These are phyloP conservation scores for Acer negundo DNA, from an alignment of 345 rosid species.

Conservation along the genomic window DNA sequence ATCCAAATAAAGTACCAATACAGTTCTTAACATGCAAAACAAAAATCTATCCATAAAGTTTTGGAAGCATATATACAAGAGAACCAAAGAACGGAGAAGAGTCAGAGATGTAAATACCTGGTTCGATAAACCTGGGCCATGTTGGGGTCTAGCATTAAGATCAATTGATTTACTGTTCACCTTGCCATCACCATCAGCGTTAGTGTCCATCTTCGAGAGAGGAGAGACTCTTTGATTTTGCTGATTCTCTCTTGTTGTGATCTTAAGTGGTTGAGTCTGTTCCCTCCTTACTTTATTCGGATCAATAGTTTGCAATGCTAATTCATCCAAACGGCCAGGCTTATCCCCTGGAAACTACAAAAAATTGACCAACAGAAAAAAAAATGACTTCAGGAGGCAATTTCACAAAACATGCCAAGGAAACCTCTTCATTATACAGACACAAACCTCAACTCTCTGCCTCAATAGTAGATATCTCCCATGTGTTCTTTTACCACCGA, in stretches of 20 bases:
- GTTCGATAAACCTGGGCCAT: slow-evolving; percentile 52
- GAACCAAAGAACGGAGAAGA: neutral
- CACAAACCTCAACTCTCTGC: slow-evolving; percentile 83
- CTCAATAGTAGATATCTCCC: slow-evolving; percentile 69
- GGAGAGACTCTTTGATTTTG: slow-evolving; percentile 49
- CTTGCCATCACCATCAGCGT: slow-evolving; percentile 45
- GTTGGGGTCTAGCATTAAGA: slow-evolving; percentile 68
- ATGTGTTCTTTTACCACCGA: slow-evolving; percentile 87
- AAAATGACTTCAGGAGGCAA: slow-evolving; percentile 17
- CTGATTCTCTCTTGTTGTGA: slow-evolving; percentile 37
- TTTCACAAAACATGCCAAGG: neutral
- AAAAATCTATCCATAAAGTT: neutral
- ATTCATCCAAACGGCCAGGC: slow-evolving; percentile 47
- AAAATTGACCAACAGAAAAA: slow-evolving; percentile 15
- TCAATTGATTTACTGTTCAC: slow-evolving; percentile 61
- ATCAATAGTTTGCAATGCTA: slow-evolving; percentile 32
- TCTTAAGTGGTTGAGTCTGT: slow-evolving; percentile 37
- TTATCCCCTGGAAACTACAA: slow-evolving; percentile 82
- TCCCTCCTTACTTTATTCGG: slow-evolving; percentile 41
- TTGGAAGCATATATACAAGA: neutral
- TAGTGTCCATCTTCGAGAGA: slow-evolving; percentile 33
- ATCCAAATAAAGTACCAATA: neutral
- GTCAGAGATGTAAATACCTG: slow-evolving; percentile 36
- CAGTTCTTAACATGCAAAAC: slow-evolving; percentile 14
- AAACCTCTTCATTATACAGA: slow-evolving; percentile 16